Base-by-base conservation (phyloP, 352 stramenopile species). In the Phytophthora foliorum region DNA sequence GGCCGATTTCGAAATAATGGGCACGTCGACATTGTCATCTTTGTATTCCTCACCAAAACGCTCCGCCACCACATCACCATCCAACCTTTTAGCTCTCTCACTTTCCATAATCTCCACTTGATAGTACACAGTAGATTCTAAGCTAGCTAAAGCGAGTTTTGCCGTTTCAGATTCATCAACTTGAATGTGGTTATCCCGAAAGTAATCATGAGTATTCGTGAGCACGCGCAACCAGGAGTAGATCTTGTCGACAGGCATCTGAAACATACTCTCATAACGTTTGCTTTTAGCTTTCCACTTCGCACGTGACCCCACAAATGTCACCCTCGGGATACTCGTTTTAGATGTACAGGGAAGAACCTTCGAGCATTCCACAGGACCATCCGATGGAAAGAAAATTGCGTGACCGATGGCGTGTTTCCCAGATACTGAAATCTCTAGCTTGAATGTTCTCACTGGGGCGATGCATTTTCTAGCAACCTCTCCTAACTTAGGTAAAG, bases 201-300 rank as follows among this genome's bases (percentile, higher is more conserved):
- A 67, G 46, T 67, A 67, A 3, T 17, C 19, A 27, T 54, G 49
- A 2, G 22, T 59, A 13, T 27, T 5, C 0, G 9, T 5, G 3
- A 67, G 13, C 2, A 60, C 38, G 0, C 38, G 38, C 41, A 59
- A 22, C 58, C 58, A 67, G 9, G 27, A 7, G 13, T 67, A 55
- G 14, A 59, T 53, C n/a, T 10, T 39, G 6, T 59, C 58, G 13
- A 41, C 58, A 3, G 58, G 58, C 13, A 59, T 17, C 2, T 22
- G 4, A 24, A 45, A 66, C 6, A 46, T 13, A 24, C 25, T 44
- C 10, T 29, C 19, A 21, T 55, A 67, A 1, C 2, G 8, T 53
- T 53, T 48, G 9, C 24, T 45, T 11, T 49, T 44, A 0, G n/a
- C 11, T 50, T 31, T 8, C 49, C 58, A 67, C 0, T 67, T n/a